These are phyloP conservation scores for Pleodorina starrii DNA, from an alignment of 139 green algal genomes.

Conservation along the genomic window DNA sequence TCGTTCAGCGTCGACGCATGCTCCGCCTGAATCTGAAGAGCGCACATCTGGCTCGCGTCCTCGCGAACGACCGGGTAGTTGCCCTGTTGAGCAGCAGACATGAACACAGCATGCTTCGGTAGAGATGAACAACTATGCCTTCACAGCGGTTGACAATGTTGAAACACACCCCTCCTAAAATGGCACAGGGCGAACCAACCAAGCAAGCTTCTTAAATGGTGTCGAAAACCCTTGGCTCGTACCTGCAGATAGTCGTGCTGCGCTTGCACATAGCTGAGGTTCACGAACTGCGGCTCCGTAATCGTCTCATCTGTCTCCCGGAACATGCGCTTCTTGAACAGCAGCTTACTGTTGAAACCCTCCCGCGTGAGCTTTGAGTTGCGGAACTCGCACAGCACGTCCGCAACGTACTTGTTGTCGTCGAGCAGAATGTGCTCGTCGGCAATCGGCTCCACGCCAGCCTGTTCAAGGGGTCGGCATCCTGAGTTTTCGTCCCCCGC, in stretches of 20 bases:
- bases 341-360: slow-evolving; percentile 73
- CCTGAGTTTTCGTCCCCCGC: neutral
- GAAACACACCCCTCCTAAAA: too few species aligned
- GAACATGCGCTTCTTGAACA: slow-evolving; percentile 99
- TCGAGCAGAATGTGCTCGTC: slow-evolving; percentile 94
- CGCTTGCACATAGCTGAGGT: slow-evolving; percentile 95
- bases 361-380: slow-evolving; percentile 64
- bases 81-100: slow-evolving; percentile 64
- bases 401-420: slow-evolving; percentile 93
- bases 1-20: slow-evolving; percentile 75
- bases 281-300: slow-evolving; percentile 95
- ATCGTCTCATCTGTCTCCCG: slow-evolving; percentile 96
- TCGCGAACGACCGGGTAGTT: slow-evolving; percentile 97
- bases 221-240: too few species aligned
- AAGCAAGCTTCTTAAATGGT: too few species aligned
- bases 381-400: slow-evolving; percentile 87
- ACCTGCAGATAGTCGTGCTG: slow-evolving; percentile 91
- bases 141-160: too few species aligned
- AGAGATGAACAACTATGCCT: too few species aligned
- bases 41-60: slow-evolving; percentile 95
- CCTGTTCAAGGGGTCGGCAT: neutral
- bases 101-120: too few species aligned
- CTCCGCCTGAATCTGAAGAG: slow-evolving; percentile 88
- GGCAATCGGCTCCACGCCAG: slow-evolving; percentile 35
- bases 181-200: too few species aligned